phyloP scores from a whole-genome alignment of 2,329 filamentous ascomycete genomes.

The Acarospora socialis region DNA sequence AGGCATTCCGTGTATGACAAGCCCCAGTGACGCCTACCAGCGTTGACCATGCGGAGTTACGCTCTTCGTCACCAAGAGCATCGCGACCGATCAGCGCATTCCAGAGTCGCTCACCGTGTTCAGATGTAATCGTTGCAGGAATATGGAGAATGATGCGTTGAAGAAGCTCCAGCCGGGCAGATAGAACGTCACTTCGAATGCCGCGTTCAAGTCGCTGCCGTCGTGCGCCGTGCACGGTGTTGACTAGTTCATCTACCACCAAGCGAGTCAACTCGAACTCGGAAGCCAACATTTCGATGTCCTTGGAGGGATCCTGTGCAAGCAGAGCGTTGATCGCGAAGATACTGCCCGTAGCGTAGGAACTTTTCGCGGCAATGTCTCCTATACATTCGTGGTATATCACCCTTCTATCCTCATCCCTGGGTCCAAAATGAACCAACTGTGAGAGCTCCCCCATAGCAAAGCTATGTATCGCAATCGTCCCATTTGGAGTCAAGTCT shows the following conservation, averaged over 20 bases:
- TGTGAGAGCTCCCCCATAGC: conserved; percentile 47
- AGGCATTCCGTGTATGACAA: conserved; percentile 10
- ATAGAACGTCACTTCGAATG: conserved; percentile 31
- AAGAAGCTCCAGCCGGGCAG: conserved; percentile 44
- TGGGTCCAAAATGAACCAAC: conserved; percentile 44
- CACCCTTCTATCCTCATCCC: conserved; percentile 40
- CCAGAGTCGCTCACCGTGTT: conserved; percentile 55
- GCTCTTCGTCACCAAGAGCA: conserved; percentile 45
- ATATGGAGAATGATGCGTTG: conserved; percentile 44
- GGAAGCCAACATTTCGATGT: conserved; percentile 43
- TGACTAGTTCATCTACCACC: conserved; percentile 50
- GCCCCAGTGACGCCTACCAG: conserved; percentile 37
- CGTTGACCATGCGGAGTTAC: conserved; percentile 55
- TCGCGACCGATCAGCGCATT: conserved; percentile 53
- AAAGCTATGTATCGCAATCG: conserved; percentile 49
- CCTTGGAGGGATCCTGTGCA: conserved; percentile 28
- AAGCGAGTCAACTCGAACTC: conserved; percentile 49
- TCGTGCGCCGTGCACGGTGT: conserved; percentile 34
- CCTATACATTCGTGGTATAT: conserved; percentile 54
- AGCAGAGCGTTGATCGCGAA: conserved; percentile 43
- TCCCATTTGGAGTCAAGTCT: conserved; percentile 40
- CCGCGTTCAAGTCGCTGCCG: conserved; percentile 28
- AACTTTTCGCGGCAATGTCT: conserved; percentile 50
- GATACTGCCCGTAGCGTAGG: conserved; percentile 57
- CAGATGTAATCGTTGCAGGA: conserved; percentile 46